Evolutionary conservation across 192 early-diverging fungal genomes (phyloP), one percentile per base, ranked within the genome.

Genomic region (Coemansia sp.): DNA sequence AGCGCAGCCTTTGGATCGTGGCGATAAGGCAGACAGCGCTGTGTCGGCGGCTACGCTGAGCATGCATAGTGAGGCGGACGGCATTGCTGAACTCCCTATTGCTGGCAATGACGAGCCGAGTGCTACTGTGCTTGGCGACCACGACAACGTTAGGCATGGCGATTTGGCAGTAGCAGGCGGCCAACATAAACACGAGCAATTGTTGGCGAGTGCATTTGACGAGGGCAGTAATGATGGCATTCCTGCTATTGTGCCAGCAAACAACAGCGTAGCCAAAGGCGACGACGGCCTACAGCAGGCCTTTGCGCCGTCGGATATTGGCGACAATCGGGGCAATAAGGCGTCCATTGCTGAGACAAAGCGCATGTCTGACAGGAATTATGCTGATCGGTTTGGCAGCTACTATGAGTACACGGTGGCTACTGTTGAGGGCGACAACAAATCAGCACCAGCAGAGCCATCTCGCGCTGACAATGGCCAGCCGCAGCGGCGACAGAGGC

Each of bases 301-400:
- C 31, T 38, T n/a, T 6, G 14, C 42, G 29, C 22, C 41, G 2
- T 62, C 43, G 27, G 61, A 62, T 47, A 45, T 24, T 49, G 47
- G 12, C 25, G 39, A 35, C 31, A 46, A 46, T 45, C 15, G 61
- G 19, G 42, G 40, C 54, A 59, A 57, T 64, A 40, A 27, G n/a
- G n/a, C n/a, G n/a, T n/a, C 10, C 39, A 19, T 9, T 37, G 42
- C 24, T 15, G 38, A 32, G 39, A 40, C 31, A 17, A 37, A 39
- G 22, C 41, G 27, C 15, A 20, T 42, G n/a, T 22, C 31, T 4
- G 64, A 65, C 10, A 54, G 24, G 29, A 38, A 68, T 35, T 76
- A 76, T 43, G 65, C 19, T 6, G 75, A 72, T 46, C 70, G 71
- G 31, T 72, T 77, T 39, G 75, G 53, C 27, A 77, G 56, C 64